phyloP scores from a whole-genome alignment of 2,329 filamentous ascomycete species.

The Xylariaceae sp. region DNA sequence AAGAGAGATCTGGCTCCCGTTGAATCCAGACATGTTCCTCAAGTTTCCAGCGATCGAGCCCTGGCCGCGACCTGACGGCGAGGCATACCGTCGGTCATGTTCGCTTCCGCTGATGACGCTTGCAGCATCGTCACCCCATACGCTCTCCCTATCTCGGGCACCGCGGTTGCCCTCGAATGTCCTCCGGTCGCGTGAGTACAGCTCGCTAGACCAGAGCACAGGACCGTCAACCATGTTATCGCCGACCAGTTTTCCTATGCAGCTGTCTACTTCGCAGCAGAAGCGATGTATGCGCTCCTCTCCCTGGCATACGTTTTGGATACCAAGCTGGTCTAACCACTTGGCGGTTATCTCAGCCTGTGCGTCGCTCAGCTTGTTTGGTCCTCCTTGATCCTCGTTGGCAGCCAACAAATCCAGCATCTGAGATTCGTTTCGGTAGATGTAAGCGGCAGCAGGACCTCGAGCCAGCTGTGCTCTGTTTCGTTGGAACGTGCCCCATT shows the following conservation, averaged over 20 bases:
- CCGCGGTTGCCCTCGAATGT: slow-evolving; percentile 51
- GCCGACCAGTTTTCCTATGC: slow-evolving; percentile 81
- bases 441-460: slow-evolving; percentile 59
- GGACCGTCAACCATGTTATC: slow-evolving; percentile 83
- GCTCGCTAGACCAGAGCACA: slow-evolving; percentile 87
- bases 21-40: slow-evolving; percentile 61
- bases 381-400: slow-evolving; percentile 79
- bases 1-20: slow-evolving; percentile 70
- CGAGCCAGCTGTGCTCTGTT: slow-evolving; percentile 52
- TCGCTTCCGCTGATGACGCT: slow-evolving; percentile 58
- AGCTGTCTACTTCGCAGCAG: slow-evolving; percentile 85
- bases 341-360: slow-evolving; percentile 82
- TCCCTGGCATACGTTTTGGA: slow-evolving; percentile 92
- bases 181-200: slow-evolving; percentile 78
- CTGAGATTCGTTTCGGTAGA: slow-evolving; percentile 81
- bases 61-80: slow-evolving; percentile 46
- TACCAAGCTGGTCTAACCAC: slow-evolving; percentile 79
- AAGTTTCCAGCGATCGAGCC: slow-evolving; percentile 60
- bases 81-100: slow-evolving; percentile 51
- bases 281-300: slow-evolving; percentile 95
- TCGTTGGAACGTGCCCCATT: slow-evolving; percentile 55
- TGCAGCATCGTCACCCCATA: slow-evolving; percentile 53
- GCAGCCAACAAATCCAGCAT: slow-evolving; percentile 87
- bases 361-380: slow-evolving; percentile 94
- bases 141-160: slow-evolving; percentile 49